Base-by-base conservation (phyloP, 352 stramenopile species). In the Pythium dissimile region DNA sequence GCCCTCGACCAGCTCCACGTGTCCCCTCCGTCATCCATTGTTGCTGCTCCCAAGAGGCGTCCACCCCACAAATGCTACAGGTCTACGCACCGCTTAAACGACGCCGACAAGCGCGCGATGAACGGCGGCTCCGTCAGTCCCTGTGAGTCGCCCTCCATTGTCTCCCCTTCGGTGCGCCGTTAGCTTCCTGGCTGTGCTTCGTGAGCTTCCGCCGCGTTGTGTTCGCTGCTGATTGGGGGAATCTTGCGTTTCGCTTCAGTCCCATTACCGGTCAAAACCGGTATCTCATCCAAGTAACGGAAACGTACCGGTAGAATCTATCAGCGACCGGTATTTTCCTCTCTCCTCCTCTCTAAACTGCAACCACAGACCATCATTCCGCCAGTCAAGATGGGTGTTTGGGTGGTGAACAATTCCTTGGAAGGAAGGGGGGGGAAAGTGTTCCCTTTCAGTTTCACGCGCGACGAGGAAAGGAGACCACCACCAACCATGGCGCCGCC, bases 61-160 rank as follows among this genome's bases (percentile, higher is more conserved):
- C n/a, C n/a, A n/a, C n/a, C n/a, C n/a, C 13, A 53, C 30, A 26
- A 34, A n/a, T 38, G 38, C 12, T 16, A 10, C 6, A 34, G 16
- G 1, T 3, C 9, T 0, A 57, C 67, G n/a, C 62, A 94, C 84
- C 84, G 77, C 62, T 84, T 85, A 35, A 94, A 84, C 21, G 84
- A 94, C 32, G 75, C 70, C n/a, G 66, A 80, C 37, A 94, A 75
- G 51, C 82, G 75, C 55, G 80, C 82, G 41, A 92, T 68, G 66
- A 92, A 92, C 44, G 82, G 79, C 51, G 84, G 84, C 58, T 94
- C 84, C 51, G 59, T 66, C 34, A 66, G 59, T 31, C 50, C 51
- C 51, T 60, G 50, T 15, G 59, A 66, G 37, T 66, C 59, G 30
- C 59, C 59, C 37, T 56, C 59, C 43, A 52, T 45, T 9, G 59